Conservation (phyloP, 345 rosid species). For the Populus euphratica region DNA sequence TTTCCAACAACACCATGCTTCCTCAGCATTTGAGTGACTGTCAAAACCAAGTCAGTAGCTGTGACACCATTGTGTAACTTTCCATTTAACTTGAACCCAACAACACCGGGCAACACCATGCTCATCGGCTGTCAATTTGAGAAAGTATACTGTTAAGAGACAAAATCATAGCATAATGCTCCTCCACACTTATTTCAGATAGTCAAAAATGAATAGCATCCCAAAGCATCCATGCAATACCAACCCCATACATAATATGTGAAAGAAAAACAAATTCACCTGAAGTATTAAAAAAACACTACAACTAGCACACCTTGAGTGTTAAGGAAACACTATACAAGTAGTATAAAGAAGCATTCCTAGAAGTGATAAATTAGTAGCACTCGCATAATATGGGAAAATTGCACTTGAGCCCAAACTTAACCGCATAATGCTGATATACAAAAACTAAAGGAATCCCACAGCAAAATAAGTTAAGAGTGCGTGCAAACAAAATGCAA, state of each 20-base stretch:
- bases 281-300: too few relatives aligned
- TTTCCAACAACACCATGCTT: slow-evolving; percentile 60
- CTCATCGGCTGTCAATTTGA: slow-evolving; percentile 69
- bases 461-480: neutral
- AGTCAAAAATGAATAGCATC: neutral
- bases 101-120: slow-evolving; percentile 92
- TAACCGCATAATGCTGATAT: neutral
- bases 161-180: neutral
- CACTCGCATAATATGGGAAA: neutral
- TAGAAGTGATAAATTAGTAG: too few relatives aligned
- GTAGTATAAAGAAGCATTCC: too few relatives aligned
- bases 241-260: too few relatives aligned
- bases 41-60: slow-evolving; percentile 90
- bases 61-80: slow-evolving; percentile 68
- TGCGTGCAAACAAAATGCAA: neutral
- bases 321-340: too few relatives aligned
- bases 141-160: slow-evolving; percentile 18
- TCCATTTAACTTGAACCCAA: slow-evolving; percentile 74
- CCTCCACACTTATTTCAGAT: neutral
- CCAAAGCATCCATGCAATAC: neutral
- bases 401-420: neutral
- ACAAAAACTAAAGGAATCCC: neutral
- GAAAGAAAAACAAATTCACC: too few relatives aligned
- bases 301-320: too few relatives aligned
- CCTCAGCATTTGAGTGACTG: slow-evolving; percentile 79